Evolutionary conservation across 2,329 filamentous ascomycete species (phyloP), one percentile per base, ranked within the genome.

Genomic region (Mollisia scopiformis): DNA sequence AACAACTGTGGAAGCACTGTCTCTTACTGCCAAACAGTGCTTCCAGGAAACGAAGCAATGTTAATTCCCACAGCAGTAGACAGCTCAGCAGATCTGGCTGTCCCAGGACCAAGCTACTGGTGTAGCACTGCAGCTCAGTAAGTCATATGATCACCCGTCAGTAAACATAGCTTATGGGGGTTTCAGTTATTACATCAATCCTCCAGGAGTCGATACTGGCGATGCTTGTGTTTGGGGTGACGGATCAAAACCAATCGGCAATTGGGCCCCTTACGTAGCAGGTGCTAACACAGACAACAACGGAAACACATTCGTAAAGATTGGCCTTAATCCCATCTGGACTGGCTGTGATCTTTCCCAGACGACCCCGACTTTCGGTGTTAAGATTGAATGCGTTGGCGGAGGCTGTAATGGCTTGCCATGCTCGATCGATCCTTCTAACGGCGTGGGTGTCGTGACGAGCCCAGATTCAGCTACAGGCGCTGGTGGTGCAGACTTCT

Each of bases 41-140:
- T 93, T 62, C 90, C 90, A 19, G 90, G 90, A 53, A 89, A 92
- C 69, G 90, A 93, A 77, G 88, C 88, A 62, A 93, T 93, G 90
- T 80, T 93, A 67, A 93, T 93, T 69, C 89, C 90, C 16, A 93
- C 89, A n/a, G 75, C 87, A 64, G 87, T 93, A 50, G 71, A 79
- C 23, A 77, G 79, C 63, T 71, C 71, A 25, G 79, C 80, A n/a
- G 82, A 81, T 30, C 79, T 94, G 57, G 89, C 91, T 53, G 89
- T 93, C 35, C 91, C 91, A 8, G 88, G 81, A 59, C 76, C 81
- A 19, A 81, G 77, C 58, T 93, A 93, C 75, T 93, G 90, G 90
- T 85, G 81, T 67, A 75, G 77, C 47, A 93, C 90, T 13, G 84
- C 90, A 61, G 88, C 91, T 61, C 91, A 94, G 85, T 91, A 81